A percentile compares a stretch with the other conserved stretches of the same genome.
Evolutionary conservation across 805 yeast genomes (phyloP).

Genomic region (Candida silvatica): DNA sequence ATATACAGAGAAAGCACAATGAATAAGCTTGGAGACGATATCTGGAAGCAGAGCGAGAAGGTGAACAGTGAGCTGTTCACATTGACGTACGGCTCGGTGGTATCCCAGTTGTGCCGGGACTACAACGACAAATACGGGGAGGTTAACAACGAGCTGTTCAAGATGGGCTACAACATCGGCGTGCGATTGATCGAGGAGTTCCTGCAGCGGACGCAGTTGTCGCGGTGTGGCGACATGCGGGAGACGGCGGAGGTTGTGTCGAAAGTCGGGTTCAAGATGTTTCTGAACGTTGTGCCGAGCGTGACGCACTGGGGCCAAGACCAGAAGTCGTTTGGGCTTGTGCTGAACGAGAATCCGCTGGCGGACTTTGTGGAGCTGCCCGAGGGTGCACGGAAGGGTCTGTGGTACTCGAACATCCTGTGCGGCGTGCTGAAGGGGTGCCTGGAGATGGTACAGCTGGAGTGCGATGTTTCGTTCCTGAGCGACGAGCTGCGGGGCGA

Average conservation of each 20-base stretch:
- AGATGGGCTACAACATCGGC: conserved; percentile 96
- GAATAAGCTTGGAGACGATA: conserved; percentile 66
- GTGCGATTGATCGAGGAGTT: conserved; percentile 87
- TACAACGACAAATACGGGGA: conserved; percentile 63
- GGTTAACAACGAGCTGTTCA: conserved; percentile 77
- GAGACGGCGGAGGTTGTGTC: conserved; percentile 85
- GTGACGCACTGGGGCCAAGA: conserved; percentile 65
- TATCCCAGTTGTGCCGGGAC: conserved; percentile 84
- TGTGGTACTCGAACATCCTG: conserved; percentile 90
- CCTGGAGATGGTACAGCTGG: conserved; percentile 91
- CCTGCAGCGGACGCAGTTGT: conserved; percentile 77
- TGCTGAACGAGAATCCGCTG: conserved; percentile 79
- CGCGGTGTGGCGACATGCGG: conserved; percentile 68
- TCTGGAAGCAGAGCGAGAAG: conserved; percentile 87
- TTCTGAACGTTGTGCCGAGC: conserved; percentile 72
- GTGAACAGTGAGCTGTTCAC: conserved; percentile 90
- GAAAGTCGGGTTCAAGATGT: conserved; percentile 85
- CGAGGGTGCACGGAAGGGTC: conserved; percentile 59
- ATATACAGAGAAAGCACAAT: conserved; percentile 31
- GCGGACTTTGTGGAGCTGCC: conserved; percentile 95
- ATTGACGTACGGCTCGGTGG: conserved; percentile 91
- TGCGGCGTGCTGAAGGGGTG: conserved; percentile 91
- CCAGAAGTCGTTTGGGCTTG: conserved; percentile 62
- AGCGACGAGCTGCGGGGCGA: conserved; percentile 81
- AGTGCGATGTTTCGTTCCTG: conserved; percentile 74